Base-by-base conservation (phyloP, 1,284 basidiomycete species). In the Ceratobasidium papillatum region DNA sequence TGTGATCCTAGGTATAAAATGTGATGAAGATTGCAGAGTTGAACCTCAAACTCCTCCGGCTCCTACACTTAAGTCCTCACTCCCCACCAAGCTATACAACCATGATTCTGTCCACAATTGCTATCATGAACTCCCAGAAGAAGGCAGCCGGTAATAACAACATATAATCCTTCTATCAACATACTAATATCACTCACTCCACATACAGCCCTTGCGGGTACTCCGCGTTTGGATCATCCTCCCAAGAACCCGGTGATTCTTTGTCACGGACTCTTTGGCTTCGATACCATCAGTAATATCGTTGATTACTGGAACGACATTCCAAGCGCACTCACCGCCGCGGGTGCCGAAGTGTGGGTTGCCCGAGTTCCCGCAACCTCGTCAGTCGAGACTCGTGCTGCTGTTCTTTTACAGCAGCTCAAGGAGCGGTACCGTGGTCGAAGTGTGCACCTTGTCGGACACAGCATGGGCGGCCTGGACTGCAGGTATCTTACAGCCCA, bases 281-380 rank as follows among this genome's bases (percentile, higher is more conserved):
- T 95, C 79, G 93, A 95, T 80, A 90, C 89, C 0, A 87, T 87
- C 5, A 87, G 93, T 56, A 74, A 64, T 32, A 90, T 95, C 79
- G 93, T 98, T 59, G 87, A 90, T 3, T 95, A 99, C 81, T 99
- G 96, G 96, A 88, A 95, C 47, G 96, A 96, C 1, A 96, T 98
- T 77, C 91, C 92, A 79, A 94, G 97, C 80, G 94, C 92, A 7
- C 86, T 99, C 9, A 91, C 96, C 79, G 87, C 90, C 34, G 94
- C 93, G 79, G 96, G 94, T n/a, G 88, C 88, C n/a, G 92, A 98
- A 80, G 93, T 98, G 38, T 86, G 98, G 78, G 93, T 97, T 78
- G 94, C 94, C 0, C 89, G 94, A 32, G 96, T 98, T 0, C 95
- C 96, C 0, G 95, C 96, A 0, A 97, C 94, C 1, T 93, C 91